Percentiles rank a stretch among this genome's conserved stretches.
Conservation (phyloP, 1,284 basidiomycete species). For the Vanrija pseudolonga region DNA sequence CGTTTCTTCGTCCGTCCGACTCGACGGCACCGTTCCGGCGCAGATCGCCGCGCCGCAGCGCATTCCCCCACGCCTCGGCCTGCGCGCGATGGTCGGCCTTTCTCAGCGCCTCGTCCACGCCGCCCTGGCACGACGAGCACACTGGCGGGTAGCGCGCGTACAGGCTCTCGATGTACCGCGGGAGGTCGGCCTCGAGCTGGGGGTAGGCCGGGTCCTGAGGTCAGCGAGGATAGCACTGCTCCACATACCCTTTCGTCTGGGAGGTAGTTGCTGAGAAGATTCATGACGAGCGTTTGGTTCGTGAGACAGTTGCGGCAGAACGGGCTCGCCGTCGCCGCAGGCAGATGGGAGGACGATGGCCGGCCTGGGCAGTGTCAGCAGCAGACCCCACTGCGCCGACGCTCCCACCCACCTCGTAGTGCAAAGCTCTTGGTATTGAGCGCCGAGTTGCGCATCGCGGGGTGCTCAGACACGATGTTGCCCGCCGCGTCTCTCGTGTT, state of each 20-base stretch:
- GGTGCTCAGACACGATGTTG: constrained; percentile 72
- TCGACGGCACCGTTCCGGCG: neutral
- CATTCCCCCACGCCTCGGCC: constrained; percentile 60
- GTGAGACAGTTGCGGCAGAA: constrained; percentile 84
- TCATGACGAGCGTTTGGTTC: constrained; percentile 81
- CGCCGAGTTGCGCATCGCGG: constrained; percentile 77
- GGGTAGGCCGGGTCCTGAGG: constrained; percentile 66
- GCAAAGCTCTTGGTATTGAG: constrained; percentile 69
- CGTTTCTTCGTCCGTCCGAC: neutral
- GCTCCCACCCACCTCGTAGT: constrained; percentile 61
- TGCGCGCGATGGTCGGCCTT: constrained; percentile 76
- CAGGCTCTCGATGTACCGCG: constrained; percentile 67
- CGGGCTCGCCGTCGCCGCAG: constrained; percentile 41
- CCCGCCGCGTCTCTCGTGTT: constrained; percentile 53
- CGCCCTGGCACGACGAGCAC: constrained; percentile 67
- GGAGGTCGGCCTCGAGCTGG: constrained; percentile 60
- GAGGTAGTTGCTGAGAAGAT: constrained; percentile 81
- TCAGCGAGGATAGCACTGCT: constrained; percentile 42
- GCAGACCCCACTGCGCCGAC: neutral
- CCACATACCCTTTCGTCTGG: constrained; percentile 63
- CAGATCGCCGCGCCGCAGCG: constrained; percentile 25
- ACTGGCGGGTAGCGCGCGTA: constrained; percentile 80
- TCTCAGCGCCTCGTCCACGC: constrained; percentile 73
- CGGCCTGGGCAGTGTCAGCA: constrained; percentile 16
- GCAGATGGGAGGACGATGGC: constrained; percentile 30